Conservation (phyloP, 169 alveolate genomes). For the Amoebophrya sp. region DNA sequence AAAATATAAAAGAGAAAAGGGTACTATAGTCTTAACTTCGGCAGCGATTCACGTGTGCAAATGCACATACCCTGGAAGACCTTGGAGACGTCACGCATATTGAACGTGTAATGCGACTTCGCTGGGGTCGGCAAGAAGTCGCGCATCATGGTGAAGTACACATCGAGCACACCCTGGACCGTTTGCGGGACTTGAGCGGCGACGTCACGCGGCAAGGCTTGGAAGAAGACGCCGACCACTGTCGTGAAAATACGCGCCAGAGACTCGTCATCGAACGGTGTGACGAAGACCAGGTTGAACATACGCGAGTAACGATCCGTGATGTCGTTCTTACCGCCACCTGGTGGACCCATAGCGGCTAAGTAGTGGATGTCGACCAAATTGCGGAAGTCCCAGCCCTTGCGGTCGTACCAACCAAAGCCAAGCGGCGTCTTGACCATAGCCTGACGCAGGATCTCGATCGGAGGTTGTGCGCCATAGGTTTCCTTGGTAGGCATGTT, state of each 20-base stretch:
- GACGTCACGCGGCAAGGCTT: slow-evolving; percentile 59
- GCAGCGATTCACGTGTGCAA: slow-evolving; percentile 56
- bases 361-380: slow-evolving; percentile 71
- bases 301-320: slow-evolving; percentile 76
- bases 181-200: slow-evolving; percentile 58
- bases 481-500: slow-evolving; percentile 86
- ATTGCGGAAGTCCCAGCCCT: slow-evolving; percentile 67
- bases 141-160: slow-evolving; percentile 63
- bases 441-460: slow-evolving; percentile 84
- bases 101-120: slow-evolving; percentile 81
- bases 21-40: too few species aligned
- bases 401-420: slow-evolving; percentile 82
- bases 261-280: slow-evolving; percentile 70
- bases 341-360: slow-evolving; percentile 87
- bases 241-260: slow-evolving; percentile 69
- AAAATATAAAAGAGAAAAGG: too few species aligned
- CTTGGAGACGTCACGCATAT: slow-evolving; percentile 77
- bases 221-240: slow-evolving; percentile 65
- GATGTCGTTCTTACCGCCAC: slow-evolving; percentile 81
- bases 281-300: slow-evolving; percentile 72
- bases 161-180: slow-evolving; percentile 61
- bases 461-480: slow-evolving; percentile 88
- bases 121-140: slow-evolving; percentile 81
- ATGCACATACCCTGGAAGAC: slow-evolving; percentile 73
- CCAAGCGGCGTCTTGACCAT: slow-evolving; percentile 56